Evolutionary conservation across 2,329 filamentous ascomycete genomes (phyloP), one percentile per base, ranked within the genome.

Genomic region (Trichoderma guizhouense): DNA sequence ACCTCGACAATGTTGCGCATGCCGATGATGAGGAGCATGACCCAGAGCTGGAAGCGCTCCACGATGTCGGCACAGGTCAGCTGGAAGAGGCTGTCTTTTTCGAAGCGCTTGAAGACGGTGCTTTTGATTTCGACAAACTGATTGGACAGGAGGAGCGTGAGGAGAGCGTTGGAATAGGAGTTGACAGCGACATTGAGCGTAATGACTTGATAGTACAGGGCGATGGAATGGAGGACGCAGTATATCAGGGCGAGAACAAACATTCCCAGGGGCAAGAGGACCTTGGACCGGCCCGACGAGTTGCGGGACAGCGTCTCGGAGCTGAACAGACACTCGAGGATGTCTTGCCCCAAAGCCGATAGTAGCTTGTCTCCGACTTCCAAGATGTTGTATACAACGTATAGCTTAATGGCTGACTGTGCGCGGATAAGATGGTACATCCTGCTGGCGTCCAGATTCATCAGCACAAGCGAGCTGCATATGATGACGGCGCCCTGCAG

Each of bases 111-210:
- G 86, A 99, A 99, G 1, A 99, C 97, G 0, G 95, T 97, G 73
- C 93, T 93, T 79, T 99, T 99, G 85, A 99, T 97, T 83, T 99
- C 96, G 57, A 99, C 96, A 77, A 99, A 99, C 79, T 99, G 97
- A 79, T 98, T 99, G 7, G 95, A 98, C 79, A 99, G 89, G 2
- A 99, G 86, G 1, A 99, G 88, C 0, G 96, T 98, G 39, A 99
- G 86, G 5, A 99, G 85, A 0, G 96, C 95, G 78, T 99, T 99
- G 0, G 95, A 98, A 81, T 99, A 99, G 0, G 95, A 98, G 81
- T 99, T 99, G 76, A 99, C 95, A 0, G 96, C 96, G 4, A 99
- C 97, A 74, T 99, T 99, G 69, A 99, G 88, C 0, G 96, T 97
- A 76, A 99, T 97, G 76, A 98, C 95, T 79, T 99, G 96, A 80